Percentiles rank a stretch among this genome's conserved stretches.
phyloP scores from a whole-genome alignment of 1,284 basidiomycete genomes.

The Puccinia triticina region DNA sequence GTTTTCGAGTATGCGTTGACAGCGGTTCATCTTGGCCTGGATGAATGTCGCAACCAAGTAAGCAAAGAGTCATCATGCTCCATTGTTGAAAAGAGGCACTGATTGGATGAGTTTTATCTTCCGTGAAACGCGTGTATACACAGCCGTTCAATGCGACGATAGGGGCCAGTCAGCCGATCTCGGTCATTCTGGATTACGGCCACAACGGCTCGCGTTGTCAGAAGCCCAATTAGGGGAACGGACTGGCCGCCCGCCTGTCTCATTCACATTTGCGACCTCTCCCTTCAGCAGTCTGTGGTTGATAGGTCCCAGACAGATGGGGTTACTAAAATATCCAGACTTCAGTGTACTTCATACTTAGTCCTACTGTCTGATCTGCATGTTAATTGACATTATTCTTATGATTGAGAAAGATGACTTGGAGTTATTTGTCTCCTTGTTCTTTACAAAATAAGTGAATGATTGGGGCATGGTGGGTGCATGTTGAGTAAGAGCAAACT shows the following conservation, averaged over 20 bases:
- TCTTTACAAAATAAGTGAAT: conserved; percentile 5
- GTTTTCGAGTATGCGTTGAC: background rate
- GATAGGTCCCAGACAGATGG: too few species aligned
- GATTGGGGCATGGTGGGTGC: too few species aligned
- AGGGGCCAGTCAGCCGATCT: background rate
- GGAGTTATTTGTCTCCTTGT: too few species aligned
- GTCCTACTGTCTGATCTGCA: too few species aligned
- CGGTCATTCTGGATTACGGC: background rate
- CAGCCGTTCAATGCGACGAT: background rate
- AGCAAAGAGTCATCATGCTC: background rate
- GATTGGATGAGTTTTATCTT: too few species aligned
- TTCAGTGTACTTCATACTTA: too few species aligned
- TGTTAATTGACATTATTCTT: too few species aligned
- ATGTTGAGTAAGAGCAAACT: too few species aligned
- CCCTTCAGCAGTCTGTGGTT: too few species aligned
- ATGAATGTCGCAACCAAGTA: background rate
- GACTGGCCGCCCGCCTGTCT: background rate
- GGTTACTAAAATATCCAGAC: background rate
- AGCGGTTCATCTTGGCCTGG: background rate
- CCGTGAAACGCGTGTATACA: too few species aligned
- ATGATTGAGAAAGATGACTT: too few species aligned
- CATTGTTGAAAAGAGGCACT: background rate
- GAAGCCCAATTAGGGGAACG: background rate
- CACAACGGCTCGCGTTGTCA: background rate
- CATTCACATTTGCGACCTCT: background rate